Evolutionary conservation across 345 rosid genomes (phyloP).

Genomic region (Eucalyptus marginata): DNA sequence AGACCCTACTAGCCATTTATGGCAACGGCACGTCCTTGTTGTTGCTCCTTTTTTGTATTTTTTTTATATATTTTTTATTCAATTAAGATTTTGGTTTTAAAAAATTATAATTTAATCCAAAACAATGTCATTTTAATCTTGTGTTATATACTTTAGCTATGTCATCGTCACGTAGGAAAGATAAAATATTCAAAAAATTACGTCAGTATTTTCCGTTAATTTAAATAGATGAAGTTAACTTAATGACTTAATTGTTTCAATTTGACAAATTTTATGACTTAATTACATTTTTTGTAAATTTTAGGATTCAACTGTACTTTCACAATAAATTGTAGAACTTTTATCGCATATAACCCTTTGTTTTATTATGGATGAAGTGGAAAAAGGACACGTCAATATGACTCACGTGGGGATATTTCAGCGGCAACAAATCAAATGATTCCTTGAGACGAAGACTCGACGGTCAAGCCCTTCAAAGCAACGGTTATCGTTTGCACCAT

Average conservation of each 20-base stretch:
- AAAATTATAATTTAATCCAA: no score
- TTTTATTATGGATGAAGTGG: background rate
- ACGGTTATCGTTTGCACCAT: background rate
- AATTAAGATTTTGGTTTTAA: no score
- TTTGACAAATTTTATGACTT: background rate
- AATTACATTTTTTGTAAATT: accelerated
- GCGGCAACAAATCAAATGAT: background rate
- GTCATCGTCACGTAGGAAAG: accelerated
- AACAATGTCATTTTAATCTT: accelerated
- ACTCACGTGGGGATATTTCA: background rate
- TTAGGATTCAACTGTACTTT: accelerated
- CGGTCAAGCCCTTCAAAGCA: background rate
- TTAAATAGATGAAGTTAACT: background rate
- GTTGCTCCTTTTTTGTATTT: no score
- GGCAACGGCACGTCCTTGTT: accelerated
- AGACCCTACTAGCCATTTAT: accelerated
- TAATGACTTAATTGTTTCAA: background rate
- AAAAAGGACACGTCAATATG: background rate
- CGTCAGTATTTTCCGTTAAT: accelerated
- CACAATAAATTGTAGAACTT: accelerated
- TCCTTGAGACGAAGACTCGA: background rate
- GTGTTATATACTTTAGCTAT: no score
- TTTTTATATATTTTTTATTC: no score
- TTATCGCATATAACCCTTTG: accelerated
- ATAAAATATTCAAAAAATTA: no score